Evolutionary conservation across 2,329 filamentous ascomycete species (phyloP).

Genomic region (Ophiostoma triangulosporum): DNA sequence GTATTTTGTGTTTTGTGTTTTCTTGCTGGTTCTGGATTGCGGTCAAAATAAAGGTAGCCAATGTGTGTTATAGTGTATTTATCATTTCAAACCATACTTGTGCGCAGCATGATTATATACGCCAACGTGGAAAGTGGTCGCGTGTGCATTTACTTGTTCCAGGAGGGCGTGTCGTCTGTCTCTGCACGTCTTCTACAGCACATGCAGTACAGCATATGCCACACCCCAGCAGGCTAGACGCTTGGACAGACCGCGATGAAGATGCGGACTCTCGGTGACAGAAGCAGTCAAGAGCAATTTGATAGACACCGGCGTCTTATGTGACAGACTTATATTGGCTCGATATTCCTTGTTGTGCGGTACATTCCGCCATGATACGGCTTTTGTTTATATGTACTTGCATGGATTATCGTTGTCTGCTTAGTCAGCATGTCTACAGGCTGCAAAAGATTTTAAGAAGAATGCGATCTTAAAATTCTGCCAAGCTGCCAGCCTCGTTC

Average conservation of each 20-base stretch:
- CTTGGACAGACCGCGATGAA: too few species aligned
- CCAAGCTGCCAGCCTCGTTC: too few species aligned
- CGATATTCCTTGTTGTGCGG: too few species aligned
- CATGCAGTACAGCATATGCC: background rate
- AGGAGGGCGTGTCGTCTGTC: slow-evolving; percentile 3
- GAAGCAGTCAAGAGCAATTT: slow-evolving; percentile 4
- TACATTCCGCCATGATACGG: too few species aligned
- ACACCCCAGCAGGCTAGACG: background rate
- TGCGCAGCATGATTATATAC: background rate
- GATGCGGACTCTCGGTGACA: slow-evolving; percentile 6
- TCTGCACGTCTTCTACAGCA: slow-evolving; percentile 1
- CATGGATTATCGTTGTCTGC: too few species aligned
- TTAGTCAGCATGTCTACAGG: too few species aligned
- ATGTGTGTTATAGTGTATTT: background rate
- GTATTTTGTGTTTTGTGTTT: background rate
- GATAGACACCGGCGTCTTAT: slow-evolving; percentile 1
- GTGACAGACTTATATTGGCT: too few species aligned
- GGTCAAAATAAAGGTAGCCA: background rate
- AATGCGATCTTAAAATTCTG: too few species aligned
- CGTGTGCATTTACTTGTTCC: slow-evolving; percentile 6
- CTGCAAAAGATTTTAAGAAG: too few species aligned
- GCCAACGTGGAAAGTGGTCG: slow-evolving; percentile 4
- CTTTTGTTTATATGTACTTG: too few species aligned
- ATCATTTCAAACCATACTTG: background rate
- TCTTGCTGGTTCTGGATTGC: background rate